Conservation (phyloP, 2,329 filamentous ascomycete genomes). For the Paecilomyces dactylethromorphus region DNA sequence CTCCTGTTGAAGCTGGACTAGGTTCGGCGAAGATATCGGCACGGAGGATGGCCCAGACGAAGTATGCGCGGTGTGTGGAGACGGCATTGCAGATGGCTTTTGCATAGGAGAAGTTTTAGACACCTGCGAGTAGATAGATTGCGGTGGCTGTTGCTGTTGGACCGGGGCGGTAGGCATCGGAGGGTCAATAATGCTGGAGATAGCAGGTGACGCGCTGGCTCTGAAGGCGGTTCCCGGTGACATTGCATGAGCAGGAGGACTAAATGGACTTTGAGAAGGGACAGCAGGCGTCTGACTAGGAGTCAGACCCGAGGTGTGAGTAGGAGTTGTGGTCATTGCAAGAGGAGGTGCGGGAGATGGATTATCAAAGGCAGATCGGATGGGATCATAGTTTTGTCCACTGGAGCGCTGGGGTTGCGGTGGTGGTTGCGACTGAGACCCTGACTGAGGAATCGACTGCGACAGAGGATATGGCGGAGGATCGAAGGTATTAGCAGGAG, state of each 20-base stretch:
- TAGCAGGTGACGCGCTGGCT: conserved; percentile 85
- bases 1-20: background rate
- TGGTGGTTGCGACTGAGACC: conserved; percentile 25
- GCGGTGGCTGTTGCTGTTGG: conserved; percentile 13
- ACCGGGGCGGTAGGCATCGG: conserved; percentile 34
- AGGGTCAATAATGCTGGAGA: conserved; percentile 81
- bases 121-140: conserved; percentile 6
- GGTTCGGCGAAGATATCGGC: background rate
- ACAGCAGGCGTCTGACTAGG: conserved; percentile 61
- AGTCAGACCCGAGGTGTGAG: conserved; percentile 37
- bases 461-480: conserved; percentile 15
- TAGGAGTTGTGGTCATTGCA: conserved; percentile 27
- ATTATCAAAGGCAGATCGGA: conserved; percentile 61
- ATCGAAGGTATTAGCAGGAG: conserved; percentile 15
- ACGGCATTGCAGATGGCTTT: conserved; percentile 2
- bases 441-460: conserved; percentile 12
- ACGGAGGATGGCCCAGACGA: conserved; percentile 1
- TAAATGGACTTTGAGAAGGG: conserved; percentile 43
- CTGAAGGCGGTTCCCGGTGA: conserved; percentile 50
- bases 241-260: conserved; percentile 40
- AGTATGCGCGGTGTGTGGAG: conserved; percentile 2
- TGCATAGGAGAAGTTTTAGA: conserved; percentile 15
- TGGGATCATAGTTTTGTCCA: conserved; percentile 83
- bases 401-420: conserved; percentile 53
- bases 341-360: conserved; percentile 30